phyloP scores from a whole-genome alignment of 2,329 filamentous ascomycete species.

The Fusarium staphyleae region DNA sequence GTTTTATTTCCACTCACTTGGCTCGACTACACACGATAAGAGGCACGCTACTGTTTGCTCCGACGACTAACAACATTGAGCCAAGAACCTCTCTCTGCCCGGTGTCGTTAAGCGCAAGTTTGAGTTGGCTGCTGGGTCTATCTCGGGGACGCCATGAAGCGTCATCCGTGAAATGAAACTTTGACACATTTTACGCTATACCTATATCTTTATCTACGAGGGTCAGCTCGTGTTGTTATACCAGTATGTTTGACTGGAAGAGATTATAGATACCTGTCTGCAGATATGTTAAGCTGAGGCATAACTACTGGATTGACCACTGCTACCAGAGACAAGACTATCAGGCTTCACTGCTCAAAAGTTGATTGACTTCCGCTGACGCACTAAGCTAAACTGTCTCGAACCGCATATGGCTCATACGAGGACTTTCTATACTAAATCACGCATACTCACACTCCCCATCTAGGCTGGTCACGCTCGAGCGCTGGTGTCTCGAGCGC shows the following conservation, averaged over 20 bases:
- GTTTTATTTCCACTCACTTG: constrained; percentile 9
- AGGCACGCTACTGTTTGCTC: neutral
- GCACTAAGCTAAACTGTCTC: no score
- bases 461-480: constrained; percentile 44
- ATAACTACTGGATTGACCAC: no score
- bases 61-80: constrained; percentile 7
- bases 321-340: no score
- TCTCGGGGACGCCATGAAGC: neutral
- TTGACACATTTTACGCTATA: no score
- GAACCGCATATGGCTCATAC: neutral
- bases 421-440: neutral
- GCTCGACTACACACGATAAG: constrained; percentile 2
- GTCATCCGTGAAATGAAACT: no score
- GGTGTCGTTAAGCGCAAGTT: constrained; percentile 16
- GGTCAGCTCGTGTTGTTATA: no score
- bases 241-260: no score
- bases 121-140: constrained; percentile 8
- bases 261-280: no score
- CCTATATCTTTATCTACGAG: no score
- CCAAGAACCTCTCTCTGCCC: neutral
- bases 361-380: neutral
- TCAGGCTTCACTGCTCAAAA: neutral
- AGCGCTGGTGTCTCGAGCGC: constrained; percentile 57
- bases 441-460: constrained; percentile 28
- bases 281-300: no score